Evolutionary conservation across 768 basidiomycete genomes (phyloP).

Genomic region (Macrocybe gigantea): DNA sequence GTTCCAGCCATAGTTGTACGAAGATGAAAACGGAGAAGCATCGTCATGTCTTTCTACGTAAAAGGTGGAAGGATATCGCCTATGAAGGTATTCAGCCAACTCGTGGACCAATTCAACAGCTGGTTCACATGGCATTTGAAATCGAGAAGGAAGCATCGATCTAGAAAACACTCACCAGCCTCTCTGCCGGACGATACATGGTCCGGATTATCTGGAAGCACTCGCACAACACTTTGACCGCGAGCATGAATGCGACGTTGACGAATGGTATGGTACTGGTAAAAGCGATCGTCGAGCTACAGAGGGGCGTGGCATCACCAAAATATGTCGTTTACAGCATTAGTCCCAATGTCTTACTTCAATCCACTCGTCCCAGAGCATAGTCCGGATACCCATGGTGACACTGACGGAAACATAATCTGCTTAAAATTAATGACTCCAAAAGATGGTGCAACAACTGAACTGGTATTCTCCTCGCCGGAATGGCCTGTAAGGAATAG

Average conservation of each 20-base stretch:
- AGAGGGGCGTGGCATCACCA: not conserved
- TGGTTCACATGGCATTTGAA: constrained; percentile 13
- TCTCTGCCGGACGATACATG: constrained; percentile 29
- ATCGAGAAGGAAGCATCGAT: not conserved
- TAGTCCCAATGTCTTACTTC: constrained; percentile 39
- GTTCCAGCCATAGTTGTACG: constrained; percentile 31
- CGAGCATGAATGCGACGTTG: constrained; percentile 48
- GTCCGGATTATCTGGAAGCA: constrained; percentile 41
- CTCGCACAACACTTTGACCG: constrained; percentile 39
- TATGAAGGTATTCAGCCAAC: constrained; percentile 58
- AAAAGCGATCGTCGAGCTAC: constrained; percentile 57
- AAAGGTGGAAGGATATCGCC: constrained; percentile 57
- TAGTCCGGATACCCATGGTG: constrained; percentile 24
- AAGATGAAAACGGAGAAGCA: constrained; percentile 7
- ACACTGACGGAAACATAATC: constrained; percentile 4
- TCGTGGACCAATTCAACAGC: constrained; percentile 67
- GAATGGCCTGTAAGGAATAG: constrained; percentile 63
- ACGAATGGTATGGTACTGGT: constrained; percentile 50
- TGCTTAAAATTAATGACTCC: not conserved
- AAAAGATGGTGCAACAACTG: constrained; percentile 17
- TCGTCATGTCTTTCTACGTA: constrained; percentile 34
- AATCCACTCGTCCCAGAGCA: constrained; percentile 72
- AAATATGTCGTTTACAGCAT: not conserved
- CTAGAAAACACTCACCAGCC: constrained; percentile 24
- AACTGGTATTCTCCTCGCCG: constrained; percentile 60